A percentile compares a stretch with the other conserved stretches of the same genome.
These are phyloP conservation scores for Fonsecaea erecta DNA, from an alignment of 2,329 filamentous ascomycete genomes.

Conservation along the genomic window DNA sequence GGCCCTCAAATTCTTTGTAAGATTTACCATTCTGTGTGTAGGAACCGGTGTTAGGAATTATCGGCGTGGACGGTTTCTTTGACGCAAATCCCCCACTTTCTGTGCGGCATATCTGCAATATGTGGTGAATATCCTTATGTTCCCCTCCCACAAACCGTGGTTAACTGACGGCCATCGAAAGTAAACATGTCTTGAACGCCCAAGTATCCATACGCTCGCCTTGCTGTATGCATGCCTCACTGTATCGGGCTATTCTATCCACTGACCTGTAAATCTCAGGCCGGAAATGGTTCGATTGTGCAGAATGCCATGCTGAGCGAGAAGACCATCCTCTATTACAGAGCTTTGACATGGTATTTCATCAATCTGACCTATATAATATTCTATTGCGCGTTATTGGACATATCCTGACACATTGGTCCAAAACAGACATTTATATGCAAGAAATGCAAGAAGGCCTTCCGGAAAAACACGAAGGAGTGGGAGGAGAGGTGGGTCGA, in stretches of 20 bases:
- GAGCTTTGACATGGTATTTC: conserved; percentile 74
- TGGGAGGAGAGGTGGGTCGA: conserved; percentile 75
- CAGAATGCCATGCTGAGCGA: conserved; percentile 85
- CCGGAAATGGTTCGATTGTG: conserved; percentile 98
- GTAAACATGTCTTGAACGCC: conserved; percentile 98
- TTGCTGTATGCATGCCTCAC: conserved; percentile 68
- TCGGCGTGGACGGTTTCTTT: neutral
- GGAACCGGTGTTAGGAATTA: too few relatives aligned
- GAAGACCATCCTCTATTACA: conserved; percentile 78
- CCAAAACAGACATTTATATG: conserved; percentile 72
- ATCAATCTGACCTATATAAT: neutral
- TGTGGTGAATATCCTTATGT: conserved; percentile 10
- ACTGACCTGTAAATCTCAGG: conserved; percentile 55
- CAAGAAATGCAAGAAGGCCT: conserved; percentile 99
- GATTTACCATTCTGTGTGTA: too few relatives aligned
- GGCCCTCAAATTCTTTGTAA: neutral
- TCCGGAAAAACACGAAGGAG: conserved; percentile 88
- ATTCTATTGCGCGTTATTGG: neutral
- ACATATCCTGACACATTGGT: neutral
- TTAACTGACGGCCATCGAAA: conserved; percentile 54
- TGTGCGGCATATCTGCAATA: neutral
- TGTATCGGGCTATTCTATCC: neutral
- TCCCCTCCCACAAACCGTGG: neutral
- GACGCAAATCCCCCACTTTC: neutral
- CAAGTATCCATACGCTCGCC: conserved; percentile 95